Percentiles rank a stretch among this genome's conserved stretches.
Conservation (phyloP, 2,329 filamentous ascomycete genomes). For the Phaeosphaeriaceae sp. region DNA sequence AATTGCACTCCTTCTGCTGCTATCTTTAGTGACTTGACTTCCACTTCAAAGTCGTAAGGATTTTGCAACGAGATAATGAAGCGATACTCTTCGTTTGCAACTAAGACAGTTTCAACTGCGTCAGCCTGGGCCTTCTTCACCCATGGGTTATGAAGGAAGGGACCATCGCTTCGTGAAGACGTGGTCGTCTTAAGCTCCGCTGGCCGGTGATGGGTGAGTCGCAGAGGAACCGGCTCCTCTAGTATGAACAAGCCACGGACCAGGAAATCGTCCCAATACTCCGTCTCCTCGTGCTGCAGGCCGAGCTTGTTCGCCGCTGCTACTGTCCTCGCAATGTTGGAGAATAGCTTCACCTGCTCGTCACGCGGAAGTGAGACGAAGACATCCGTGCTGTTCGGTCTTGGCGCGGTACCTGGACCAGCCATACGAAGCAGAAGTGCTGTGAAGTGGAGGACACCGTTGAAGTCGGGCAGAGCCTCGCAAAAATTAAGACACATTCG, state of each 20-base stretch:
- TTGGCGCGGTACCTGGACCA: conserved; percentile 79
- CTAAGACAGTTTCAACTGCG: conserved; percentile 71
- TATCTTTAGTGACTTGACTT: conserved; percentile 81
- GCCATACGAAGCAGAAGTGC: conserved; percentile 83
- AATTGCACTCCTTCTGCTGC: conserved; percentile 78
- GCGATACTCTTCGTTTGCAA: conserved; percentile 77
- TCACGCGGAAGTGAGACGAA: conserved; percentile 76
- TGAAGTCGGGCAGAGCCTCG: conserved; percentile 90
- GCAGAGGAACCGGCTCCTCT: conserved; percentile 36
- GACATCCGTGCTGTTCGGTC: conserved; percentile 69
- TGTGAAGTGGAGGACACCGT: conserved; percentile 87
- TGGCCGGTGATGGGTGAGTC: conserved; percentile 43
- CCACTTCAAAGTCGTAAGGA: conserved; percentile 89
- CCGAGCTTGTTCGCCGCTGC: conserved; percentile 79
- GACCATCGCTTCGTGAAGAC: conserved; percentile 63
- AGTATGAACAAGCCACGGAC: conserved; percentile 78
- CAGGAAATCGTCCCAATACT: conserved; percentile 98
- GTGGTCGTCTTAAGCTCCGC: conserved; percentile 38
- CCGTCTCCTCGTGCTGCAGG: conserved; percentile 71
- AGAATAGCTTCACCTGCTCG: conserved; percentile 83
- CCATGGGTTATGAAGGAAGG: conserved; percentile 96
- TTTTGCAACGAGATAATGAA: conserved; percentile 91
- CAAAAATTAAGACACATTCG: conserved; percentile 92
- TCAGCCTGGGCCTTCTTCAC: conserved; percentile 67
- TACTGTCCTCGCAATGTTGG: conserved; percentile 85